Evolutionary conservation across 495 filamentous ascomycete species (phyloP), one percentile per base, ranked within the genome.

Genomic region (Aeminium ludgeri): DNA sequence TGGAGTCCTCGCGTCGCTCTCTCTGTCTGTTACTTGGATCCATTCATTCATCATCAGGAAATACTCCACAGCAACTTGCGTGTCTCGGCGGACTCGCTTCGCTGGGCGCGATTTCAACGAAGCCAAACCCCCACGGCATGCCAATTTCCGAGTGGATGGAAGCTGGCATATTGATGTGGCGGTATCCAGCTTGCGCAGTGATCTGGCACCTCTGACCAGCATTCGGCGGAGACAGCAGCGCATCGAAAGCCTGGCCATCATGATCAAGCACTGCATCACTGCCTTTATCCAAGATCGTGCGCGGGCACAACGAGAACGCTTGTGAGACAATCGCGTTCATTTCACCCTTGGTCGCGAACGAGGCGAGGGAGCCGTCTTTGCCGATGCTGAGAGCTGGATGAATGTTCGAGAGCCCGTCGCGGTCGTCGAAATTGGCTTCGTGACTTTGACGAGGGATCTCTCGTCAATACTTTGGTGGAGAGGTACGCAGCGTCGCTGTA

Each of bases 51-150:
- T 52, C 18, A 62, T 46, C 55, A 68, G 61, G 40, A 78, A 55
- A 55, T 81, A 73, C 59, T 83, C 78, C 53, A 82, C 78, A 11
- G 78, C 80, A 54, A n/a, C 69, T 74, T 6, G 65, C 77, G 46
- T 66, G 80, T 59, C 66, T 72, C 36, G 82, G 60, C 41, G 83
- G 56, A 33, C 59, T 63, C 1, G 59, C 59, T 54, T 85, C 80
- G 2, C 64, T 65, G 55, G 66, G 82, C 1, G 78, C 78, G 2
- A 75, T 78, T 25, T 62, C 58, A 67, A 82, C 71, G 30, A 85
- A 59, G 2, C 67, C 74, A 17, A 85, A 54, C 0, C 80, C 78
- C 51, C 75, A 81, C 0, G 76, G 76, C 71, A 85, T 80, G 10
- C 76, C 74, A 1, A 63, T 78, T 16, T 41, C 55, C 20, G 45